Percentiles rank a stretch among this genome's conserved stretches.
Conservation (phyloP, 139 green algal genomes). For the Ulvella scutata region DNA sequence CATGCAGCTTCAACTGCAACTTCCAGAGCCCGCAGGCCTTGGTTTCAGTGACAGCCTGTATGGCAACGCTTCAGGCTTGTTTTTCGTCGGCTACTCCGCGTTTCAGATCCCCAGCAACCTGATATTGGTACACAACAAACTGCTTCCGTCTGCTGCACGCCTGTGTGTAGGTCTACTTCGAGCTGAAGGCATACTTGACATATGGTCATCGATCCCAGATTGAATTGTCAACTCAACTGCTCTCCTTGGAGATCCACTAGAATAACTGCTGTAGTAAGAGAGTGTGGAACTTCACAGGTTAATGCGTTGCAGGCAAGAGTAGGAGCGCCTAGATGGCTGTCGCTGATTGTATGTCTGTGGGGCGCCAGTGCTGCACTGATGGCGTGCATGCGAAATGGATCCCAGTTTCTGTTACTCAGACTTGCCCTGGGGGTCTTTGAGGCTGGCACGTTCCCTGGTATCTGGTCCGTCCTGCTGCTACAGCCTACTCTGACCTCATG, state of each 20-base stretch:
- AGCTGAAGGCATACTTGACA: too few species aligned
- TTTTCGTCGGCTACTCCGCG: neutral
- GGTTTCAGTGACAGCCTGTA: neutral
- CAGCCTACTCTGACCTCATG: neutral
- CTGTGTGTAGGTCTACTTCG: too few species aligned
- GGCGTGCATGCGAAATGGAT: neutral
- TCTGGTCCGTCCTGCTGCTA: neutral
- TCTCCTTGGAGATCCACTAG: too few species aligned
- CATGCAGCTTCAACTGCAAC: neutral
- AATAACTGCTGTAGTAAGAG: too few species aligned
- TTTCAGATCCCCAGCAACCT: constrained; percentile 1
- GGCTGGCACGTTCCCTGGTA: neutral
- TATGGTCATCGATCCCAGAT: too few species aligned
- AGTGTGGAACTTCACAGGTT: too few species aligned
- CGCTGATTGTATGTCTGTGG: neutral
- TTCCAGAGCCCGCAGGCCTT: neutral
- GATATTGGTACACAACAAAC: neutral
- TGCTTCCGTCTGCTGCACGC: too few species aligned
- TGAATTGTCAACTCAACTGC: too few species aligned
- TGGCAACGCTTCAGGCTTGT: neutral
- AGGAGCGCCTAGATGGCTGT: neutral
- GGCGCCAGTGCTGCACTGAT: neutral
- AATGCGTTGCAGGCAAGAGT: neutral
- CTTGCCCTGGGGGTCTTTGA: neutral
- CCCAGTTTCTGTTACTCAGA: neutral